Evolutionary conservation across 495 filamentous ascomycete genomes (phyloP), one percentile per base, ranked within the genome.

Genomic region (Penicillium tannophilum): DNA sequence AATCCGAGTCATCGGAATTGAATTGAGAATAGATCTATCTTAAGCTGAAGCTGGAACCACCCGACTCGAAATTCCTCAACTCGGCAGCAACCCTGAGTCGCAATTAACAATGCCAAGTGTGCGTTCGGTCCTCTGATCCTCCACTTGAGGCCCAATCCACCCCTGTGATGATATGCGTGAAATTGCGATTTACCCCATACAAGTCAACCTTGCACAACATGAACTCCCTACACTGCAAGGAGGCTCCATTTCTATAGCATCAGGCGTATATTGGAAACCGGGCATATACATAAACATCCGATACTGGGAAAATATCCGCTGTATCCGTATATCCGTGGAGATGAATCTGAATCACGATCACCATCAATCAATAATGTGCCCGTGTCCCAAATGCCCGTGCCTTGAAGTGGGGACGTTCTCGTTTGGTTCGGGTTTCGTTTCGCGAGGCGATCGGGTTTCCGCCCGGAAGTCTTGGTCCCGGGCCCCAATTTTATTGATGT

Each of bases 401-500:
- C 51, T n/a, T 16, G 20, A 41, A 50, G 57, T 59, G 57, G 57
- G 54, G 43, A 11, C 19, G 16, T 12, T 30, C 28, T 28, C 39
- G 39, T 23, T 23, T 45, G 17, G 42, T 19, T 47, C 14, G 16
- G 39, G 39, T 41, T 41, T 41, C 39, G 39, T 58, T 44, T 44
- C 45, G 24, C 19, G 24, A 50, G 35, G n/a, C 39, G 47, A 45
- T 52, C 28, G 36, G 47, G 36, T 17, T 4, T 52, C 17, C 35
- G 35, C 19, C 35, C 28, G n/a, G 56, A 50, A 10, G 17, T 30
- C 39, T 31, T 53, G 20, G 8, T 28, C 24, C 45, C 19, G 45
- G 19, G 45, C 45, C 16, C 45, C 45, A 47, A 11, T 47, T 44
- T 19, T 17, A 23, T 23, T 23, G 20, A 23, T 23, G 20, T 23